These are phyloP conservation scores for Mortierella sp. DNA, from an alignment of 371 early-diverging fungal species.

Conservation along the genomic window DNA sequence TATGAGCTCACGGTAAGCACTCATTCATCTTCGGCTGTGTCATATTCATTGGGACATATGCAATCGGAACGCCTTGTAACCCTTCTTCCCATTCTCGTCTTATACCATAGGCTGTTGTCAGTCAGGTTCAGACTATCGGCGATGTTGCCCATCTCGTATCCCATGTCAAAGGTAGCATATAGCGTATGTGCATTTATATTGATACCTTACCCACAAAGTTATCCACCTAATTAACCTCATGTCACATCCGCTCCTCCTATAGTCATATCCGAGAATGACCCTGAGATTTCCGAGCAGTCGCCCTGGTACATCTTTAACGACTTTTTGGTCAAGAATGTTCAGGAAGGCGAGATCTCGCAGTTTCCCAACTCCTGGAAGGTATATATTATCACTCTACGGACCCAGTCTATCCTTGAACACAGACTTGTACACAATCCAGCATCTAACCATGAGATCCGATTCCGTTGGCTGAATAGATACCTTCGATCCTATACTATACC, in stretches of 20 bases:
- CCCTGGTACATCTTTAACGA: conserved; percentile 96
- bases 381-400: neutral
- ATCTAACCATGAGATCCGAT: neutral
- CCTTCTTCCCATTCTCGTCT: neutral
- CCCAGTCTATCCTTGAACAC: neutral
- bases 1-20: conserved; percentile 69
- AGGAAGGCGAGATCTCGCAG: conserved; percentile 76
- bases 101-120: conserved; percentile 68
- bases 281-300: conserved; percentile 57
- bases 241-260: neutral
- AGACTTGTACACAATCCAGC: conserved; percentile 12
- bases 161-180: conserved; percentile 72
- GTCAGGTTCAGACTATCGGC: conserved; percentile 74
- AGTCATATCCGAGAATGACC: conserved; percentile 56
- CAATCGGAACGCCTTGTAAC: too few species aligned
- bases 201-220: neutral
- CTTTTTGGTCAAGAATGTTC: conserved; percentile 87
- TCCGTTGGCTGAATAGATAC: conserved; percentile 55
- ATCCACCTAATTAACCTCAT: too few species aligned
- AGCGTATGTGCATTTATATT: neutral
- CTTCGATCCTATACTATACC: conserved; percentile 81
- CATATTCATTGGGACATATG: neutral
- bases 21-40: neutral
- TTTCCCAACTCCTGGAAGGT: conserved; percentile 88
- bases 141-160: conserved; percentile 83